Conservation (phyloP, 371 early-diverging fungal genomes). For the Conidiobolus incongruus region DNA sequence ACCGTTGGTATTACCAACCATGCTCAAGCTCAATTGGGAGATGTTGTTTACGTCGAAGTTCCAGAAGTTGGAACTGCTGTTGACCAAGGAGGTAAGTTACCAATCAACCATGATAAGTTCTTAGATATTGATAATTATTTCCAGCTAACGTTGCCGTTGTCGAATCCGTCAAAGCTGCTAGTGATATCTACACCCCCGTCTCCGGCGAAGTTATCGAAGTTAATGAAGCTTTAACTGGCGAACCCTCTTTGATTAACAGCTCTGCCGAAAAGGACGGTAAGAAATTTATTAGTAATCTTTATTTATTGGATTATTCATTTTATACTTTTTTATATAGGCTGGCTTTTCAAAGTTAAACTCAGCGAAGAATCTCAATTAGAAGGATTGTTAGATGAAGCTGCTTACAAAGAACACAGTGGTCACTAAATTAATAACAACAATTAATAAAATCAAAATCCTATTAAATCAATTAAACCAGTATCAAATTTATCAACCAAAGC, state of each 20-base stretch:
- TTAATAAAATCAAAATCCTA: too few relatives aligned
- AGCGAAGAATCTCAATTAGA: slow-evolving; percentile 37
- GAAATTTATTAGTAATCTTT: slow-evolving; percentile 1
- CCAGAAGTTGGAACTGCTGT: slow-evolving; percentile 31
- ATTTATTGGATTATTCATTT: not conserved
- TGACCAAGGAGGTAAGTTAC: slow-evolving; percentile 25
- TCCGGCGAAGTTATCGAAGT: slow-evolving; percentile 59
- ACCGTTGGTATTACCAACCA: slow-evolving; percentile 86
- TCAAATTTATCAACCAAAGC: too few relatives aligned
- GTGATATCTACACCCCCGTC: slow-evolving; percentile 79
- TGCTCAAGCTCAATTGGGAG: slow-evolving; percentile 81
- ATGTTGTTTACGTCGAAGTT: slow-evolving; percentile 82
- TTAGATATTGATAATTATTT: not conserved
- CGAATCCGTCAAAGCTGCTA: slow-evolving; percentile 90
- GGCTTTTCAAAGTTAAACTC: slow-evolving; percentile 83
- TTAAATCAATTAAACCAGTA: too few relatives aligned
- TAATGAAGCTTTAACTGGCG: slow-evolving; percentile 33
- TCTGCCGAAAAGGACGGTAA: slow-evolving; percentile 54
- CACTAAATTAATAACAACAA: too few relatives aligned
- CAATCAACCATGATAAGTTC: not conserved
- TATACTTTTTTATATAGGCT: slow-evolving; percentile 25
- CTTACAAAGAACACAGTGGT: too few relatives aligned
- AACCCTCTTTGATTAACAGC: slow-evolving; percentile 57
- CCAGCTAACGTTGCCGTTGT: slow-evolving; percentile 60
- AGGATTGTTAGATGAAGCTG: slow-evolving; percentile 39